Conservation (phyloP, 2,329 filamentous ascomycete species). For the Thelonectria olida region DNA sequence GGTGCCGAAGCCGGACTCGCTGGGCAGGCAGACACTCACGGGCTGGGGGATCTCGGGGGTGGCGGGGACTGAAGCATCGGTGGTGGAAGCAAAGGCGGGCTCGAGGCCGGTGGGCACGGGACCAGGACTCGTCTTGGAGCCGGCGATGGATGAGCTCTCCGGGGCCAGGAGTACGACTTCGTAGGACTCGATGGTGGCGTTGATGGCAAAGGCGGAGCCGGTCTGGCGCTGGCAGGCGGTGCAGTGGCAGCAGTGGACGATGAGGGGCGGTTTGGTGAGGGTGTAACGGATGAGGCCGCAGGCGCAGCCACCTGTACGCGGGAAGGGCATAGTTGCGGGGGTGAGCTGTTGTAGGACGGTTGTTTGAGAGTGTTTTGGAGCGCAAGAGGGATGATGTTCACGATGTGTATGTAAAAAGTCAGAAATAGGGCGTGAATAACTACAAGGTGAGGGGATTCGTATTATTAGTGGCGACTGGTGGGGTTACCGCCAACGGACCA, state of each 20-base stretch:
- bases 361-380: slow-evolving; percentile 18
- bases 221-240: slow-evolving; percentile 56
- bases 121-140: slow-evolving; percentile 14
- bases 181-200: slow-evolving; percentile 53
- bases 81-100: slow-evolving; percentile 34
- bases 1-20: slow-evolving; percentile 52
- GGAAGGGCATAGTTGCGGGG: too few relatives aligned
- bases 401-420: background rate
- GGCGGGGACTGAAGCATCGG: slow-evolving; percentile 25
- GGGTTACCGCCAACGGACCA: slow-evolving; percentile 37
- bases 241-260: slow-evolving; percentile 59
- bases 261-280: slow-evolving; percentile 63
- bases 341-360: slow-evolving; percentile 37
- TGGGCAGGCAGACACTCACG: slow-evolving; percentile 45
- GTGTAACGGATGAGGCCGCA: slow-evolving; percentile 76
- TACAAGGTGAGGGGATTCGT: background rate
- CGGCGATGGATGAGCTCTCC: slow-evolving; percentile 34
- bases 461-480: slow-evolving; percentile 27
- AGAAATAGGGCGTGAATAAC: slow-evolving; percentile 8
- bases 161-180: slow-evolving; percentile 45
- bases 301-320: slow-evolving; percentile 65
- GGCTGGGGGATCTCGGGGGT: slow-evolving; percentile 9
- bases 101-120: slow-evolving; percentile 20
- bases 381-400: background rate
- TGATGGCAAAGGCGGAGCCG: slow-evolving; percentile 51